phyloP scores from a whole-genome alignment of 352 stramenopile species.

The Plasmopara viticola region DNA sequence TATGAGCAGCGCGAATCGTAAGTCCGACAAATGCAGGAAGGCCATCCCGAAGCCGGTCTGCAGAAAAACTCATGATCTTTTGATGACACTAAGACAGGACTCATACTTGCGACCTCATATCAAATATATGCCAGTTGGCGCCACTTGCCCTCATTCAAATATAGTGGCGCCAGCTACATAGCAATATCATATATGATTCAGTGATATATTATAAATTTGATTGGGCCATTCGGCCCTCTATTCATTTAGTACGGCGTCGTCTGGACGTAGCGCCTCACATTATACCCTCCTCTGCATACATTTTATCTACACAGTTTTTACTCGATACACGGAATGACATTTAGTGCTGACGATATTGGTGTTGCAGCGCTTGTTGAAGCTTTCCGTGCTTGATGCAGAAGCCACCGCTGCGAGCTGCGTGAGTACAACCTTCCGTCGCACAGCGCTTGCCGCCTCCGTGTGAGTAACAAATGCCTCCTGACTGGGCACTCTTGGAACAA shows the following conservation, averaged over 20 bases:
- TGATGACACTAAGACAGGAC: no score
- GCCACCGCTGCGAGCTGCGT: conserved; percentile 69
- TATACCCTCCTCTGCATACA: conserved; percentile 17
- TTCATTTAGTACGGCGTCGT: conserved; percentile 19
- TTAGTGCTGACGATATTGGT: conserved; percentile 4
- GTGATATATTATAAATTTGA: background rate
- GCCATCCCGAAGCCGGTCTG: no score
- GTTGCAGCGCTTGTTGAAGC: conserved; percentile 32
- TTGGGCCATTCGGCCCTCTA: conserved; percentile 5
- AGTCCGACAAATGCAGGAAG: no score
- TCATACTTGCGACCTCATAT: no score
- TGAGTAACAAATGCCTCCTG: conserved; percentile 77
- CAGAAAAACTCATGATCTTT: no score
- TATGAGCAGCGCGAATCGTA: no score
- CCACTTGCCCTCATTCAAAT: no score
- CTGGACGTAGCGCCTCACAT: conserved; percentile 24
- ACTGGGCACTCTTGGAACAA: conserved; percentile 77
- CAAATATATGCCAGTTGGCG: no score
- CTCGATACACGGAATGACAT: conserved; percentile 13
- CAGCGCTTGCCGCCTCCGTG: conserved; percentile 82
- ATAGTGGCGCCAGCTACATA: no score
- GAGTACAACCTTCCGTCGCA: conserved; percentile 60
- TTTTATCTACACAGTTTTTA: conserved; percentile 16
- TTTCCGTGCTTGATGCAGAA: conserved; percentile 85
- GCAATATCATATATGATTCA: no score